A percentile compares a stretch with the other conserved stretches of the same genome.
Conservation (phyloP, 164 flowering plant species). For the Annona squamosa region DNA sequence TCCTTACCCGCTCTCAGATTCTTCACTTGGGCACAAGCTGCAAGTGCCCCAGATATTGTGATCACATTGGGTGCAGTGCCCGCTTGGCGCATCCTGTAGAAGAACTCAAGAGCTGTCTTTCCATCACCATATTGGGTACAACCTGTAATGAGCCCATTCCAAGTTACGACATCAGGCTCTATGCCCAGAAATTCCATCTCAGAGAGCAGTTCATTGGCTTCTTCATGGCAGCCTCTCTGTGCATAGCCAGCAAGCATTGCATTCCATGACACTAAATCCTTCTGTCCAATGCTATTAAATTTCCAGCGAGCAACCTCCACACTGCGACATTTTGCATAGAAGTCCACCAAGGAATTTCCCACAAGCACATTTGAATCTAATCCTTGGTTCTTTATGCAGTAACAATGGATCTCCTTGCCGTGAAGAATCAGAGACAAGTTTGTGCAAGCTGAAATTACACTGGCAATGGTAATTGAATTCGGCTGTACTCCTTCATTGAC, state of each 20-base stretch:
- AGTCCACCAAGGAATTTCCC: conserved; percentile 25
- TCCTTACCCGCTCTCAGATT: conserved; percentile 26
- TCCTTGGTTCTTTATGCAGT: conserved; percentile 23
- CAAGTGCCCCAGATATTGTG: conserved; percentile 27
- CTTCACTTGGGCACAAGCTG: conserved; percentile 30
- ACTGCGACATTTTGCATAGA: conserved; percentile 24
- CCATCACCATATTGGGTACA: conserved; percentile 28
- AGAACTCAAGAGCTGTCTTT: conserved; percentile 28
- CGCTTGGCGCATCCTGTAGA: conserved; percentile 19
- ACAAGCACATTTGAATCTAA: conserved; percentile 27
- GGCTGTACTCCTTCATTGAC: conserved; percentile 23
- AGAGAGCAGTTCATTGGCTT: conserved; percentile 23
- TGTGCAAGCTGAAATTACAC: conserved; percentile 35
- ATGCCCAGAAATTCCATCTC: conserved; percentile 25
- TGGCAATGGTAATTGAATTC: conserved; percentile 29
- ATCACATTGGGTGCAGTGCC: conserved; percentile 18
- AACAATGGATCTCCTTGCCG: conserved; percentile 34
- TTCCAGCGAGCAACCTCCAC: conserved; percentile 17
- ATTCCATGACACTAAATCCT: conserved; percentile 28
- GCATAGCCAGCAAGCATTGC: conserved; percentile 32
- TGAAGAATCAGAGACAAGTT: conserved; percentile 21
- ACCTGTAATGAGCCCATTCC: conserved; percentile 38
- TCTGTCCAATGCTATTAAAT: conserved; percentile 19
- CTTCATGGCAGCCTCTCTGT: conserved; percentile 18
- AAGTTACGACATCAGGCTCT: conserved; percentile 27